These are phyloP conservation scores for Xerocomus spinulosus DNA, from an alignment of 768 basidiomycete genomes.

Conservation along the genomic window DNA sequence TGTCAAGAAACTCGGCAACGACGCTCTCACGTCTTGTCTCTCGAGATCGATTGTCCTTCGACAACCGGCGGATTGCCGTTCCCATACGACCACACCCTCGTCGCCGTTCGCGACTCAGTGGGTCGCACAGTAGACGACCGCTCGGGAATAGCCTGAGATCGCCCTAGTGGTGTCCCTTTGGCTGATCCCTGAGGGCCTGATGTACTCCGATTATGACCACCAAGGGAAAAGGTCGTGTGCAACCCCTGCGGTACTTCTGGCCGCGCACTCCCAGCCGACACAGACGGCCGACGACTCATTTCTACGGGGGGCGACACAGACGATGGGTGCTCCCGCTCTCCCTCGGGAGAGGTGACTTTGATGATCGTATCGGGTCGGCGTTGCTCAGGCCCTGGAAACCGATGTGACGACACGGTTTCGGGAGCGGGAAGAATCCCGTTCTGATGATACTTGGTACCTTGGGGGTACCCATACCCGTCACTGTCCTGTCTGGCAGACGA, in stretches of 20 bases:
- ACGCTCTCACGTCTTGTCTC: slow-evolving; percentile 24
- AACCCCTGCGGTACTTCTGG: slow-evolving; percentile 31
- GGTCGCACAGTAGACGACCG: slow-evolving; percentile 17
- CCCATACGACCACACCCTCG: slow-evolving; percentile 19
- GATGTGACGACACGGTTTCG: slow-evolving; percentile 38
- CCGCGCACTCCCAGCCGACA: no score
- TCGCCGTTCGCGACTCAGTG: slow-evolving; percentile 18
- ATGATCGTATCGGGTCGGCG: slow-evolving; percentile 34
- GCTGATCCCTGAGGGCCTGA: slow-evolving; percentile 11
- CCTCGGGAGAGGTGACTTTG: slow-evolving; percentile 39
- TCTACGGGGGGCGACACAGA: slow-evolving; percentile 49
- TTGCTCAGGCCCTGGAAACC: slow-evolving; percentile 42
- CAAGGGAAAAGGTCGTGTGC: slow-evolving; percentile 14
- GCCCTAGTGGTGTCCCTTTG: slow-evolving; percentile 19
- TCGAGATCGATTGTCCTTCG: slow-evolving; percentile 12
- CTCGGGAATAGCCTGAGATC: slow-evolving; percentile 17
- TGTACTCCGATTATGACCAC: slow-evolving; percentile 18
- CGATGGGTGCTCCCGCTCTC: slow-evolving; percentile 34
- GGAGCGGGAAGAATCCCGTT: slow-evolving; percentile 35
- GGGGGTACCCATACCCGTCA: slow-evolving; percentile 16
- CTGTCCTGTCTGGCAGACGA: slow-evolving; percentile 14
- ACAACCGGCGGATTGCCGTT: slow-evolving; percentile 8
- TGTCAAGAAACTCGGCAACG: no score
- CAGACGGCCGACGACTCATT: slow-evolving; percentile 33
- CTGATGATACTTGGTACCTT: slow-evolving; percentile 27